Conservation (phyloP, 352 stramenopile genomes). For the Phytophthora pluvialis region DNA sequence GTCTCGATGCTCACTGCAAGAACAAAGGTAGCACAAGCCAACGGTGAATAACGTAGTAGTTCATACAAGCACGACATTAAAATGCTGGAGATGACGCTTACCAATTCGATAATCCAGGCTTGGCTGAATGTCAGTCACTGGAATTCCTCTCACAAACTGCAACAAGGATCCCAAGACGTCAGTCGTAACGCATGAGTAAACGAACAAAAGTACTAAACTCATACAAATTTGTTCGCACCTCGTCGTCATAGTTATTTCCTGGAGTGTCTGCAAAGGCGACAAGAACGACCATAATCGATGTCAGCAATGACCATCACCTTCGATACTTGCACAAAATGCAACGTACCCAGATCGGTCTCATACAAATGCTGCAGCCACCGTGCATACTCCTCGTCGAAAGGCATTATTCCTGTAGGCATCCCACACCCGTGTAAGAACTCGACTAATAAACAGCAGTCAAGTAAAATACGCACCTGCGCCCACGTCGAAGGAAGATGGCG, state of each 20-base stretch:
- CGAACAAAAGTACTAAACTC: not conserved
- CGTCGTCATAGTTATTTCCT: conserved; percentile 59
- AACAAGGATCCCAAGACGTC: conserved; percentile 1
- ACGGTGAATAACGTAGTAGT: not conserved
- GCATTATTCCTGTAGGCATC: conserved; percentile 41
- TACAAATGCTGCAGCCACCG: conserved; percentile 89
- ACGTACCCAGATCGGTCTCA: conserved; percentile 83
- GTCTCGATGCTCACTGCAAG: conserved; percentile 64
- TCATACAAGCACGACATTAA: not conserved
- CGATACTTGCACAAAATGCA: not conserved
- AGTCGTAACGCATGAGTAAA: not conserved
- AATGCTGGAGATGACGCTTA: conserved; percentile 23
- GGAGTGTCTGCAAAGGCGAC: conserved; percentile 39
- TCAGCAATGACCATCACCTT: conserved; percentile 5
- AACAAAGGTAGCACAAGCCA: not conserved
- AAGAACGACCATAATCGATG: not conserved
- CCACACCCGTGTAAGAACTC: conserved; percentile 6
- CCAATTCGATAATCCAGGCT: conserved; percentile 45
- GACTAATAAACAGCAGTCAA: not conserved
- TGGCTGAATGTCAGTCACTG: conserved; percentile 37
- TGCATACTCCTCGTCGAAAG: conserved; percentile 89
- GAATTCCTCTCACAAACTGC: conserved; percentile 42
- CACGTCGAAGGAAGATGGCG: conserved; percentile 69
- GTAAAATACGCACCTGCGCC: conserved; percentile 44
- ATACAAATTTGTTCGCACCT: conserved; percentile 31